Evolutionary conservation across 2,329 filamentous ascomycete species (phyloP), one percentile per base, ranked within the genome.

Genomic region (Ambrosiella cleistominuta): DNA sequence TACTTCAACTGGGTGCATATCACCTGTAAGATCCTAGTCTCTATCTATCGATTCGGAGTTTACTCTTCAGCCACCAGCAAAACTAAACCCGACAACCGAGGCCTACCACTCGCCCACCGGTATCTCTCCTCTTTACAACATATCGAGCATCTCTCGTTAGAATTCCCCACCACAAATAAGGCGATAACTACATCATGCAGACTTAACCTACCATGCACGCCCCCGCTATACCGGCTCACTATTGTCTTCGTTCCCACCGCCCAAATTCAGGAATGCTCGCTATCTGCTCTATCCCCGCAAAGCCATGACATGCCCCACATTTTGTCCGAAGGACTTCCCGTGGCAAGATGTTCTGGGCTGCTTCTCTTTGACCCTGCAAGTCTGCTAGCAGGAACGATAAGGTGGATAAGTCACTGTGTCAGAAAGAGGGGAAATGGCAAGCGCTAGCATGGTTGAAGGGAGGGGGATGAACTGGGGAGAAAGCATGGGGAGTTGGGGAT

Each of bases 291-390:
- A 56, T 50, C 57, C 53, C 44, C 51, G 53, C 47, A 44, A 19
- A 37, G 52, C 27, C 19, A 51, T 11, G 19, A 36, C 7, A 40
- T 56, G 53, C 57, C 52, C 57, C 57, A 59, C 57, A 59, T 52
- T 59, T 59, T 59, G 52, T 53, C 57, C 57, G 57, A 59, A 59
- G 57, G 57, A 59, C 44, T 50, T 56, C 44, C 57, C 57, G 57
- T 56, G 45, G 47, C 9, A 36, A n/a, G 35, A 42, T 11, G 8
- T 51, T 36, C 47, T 27, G 19, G 47, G 5, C 27, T 36, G 15
- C 19, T 35, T 6, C 39, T 42, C n/a, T 42, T 42, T 42, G 39
- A 12, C 39, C n/a, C 39, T 42, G 39, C 11, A n/a, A n/a, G n/a
- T 42, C 39, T n/a, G 6, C 6, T 42, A n/a, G 39, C 11, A 42